Evolutionary conservation across 805 yeast species (phyloP).

Genomic region (Tanozyma kutaoensis): DNA sequence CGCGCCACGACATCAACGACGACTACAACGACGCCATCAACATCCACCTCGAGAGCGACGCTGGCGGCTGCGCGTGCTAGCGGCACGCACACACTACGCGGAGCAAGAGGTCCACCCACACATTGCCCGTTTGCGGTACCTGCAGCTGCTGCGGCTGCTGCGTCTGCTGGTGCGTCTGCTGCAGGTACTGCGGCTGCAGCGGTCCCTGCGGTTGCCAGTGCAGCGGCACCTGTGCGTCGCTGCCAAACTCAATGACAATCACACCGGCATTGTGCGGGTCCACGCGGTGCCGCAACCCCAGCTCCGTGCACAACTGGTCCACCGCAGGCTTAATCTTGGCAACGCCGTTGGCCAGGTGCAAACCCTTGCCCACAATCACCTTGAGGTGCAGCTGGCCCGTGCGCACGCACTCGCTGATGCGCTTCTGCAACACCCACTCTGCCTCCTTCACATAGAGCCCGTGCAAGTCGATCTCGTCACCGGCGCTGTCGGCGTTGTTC

Average conservation of each 20-base stretch:
- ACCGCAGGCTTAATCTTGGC: constrained; percentile 88
- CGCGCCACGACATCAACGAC: constrained; percentile 40
- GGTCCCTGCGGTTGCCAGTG: constrained; percentile 16
- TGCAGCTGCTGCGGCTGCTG: background rate
- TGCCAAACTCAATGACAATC: constrained; percentile 46
- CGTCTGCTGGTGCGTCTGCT: constrained; percentile 2
- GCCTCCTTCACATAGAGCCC: constrained; percentile 90
- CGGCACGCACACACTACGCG: constrained; percentile 19
- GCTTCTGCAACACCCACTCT: constrained; percentile 53
- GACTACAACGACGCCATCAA: constrained; percentile 95
- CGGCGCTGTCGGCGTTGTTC: constrained; percentile 76
- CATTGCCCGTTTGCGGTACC: constrained; percentile 13
- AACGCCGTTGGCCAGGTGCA: constrained; percentile 69
- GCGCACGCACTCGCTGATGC: constrained; percentile 55
- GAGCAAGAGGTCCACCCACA: constrained; percentile 14
- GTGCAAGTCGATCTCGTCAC: constrained; percentile 84
- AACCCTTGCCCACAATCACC: constrained; percentile 89
- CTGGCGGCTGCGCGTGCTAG: constrained; percentile 63
- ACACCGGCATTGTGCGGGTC: constrained; percentile 76
- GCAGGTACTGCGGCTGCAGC: constrained; percentile 5
- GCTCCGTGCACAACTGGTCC: constrained; percentile 60
- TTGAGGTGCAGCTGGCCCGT: constrained; percentile 48
- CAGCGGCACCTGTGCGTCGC: constrained; percentile 18
- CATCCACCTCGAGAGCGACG: constrained; percentile 79
- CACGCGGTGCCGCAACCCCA: constrained; percentile 43